Evolutionary conservation across 176 grass and related monocot genomes (phyloP).

Genomic region (Aegilops tauschii): DNA sequence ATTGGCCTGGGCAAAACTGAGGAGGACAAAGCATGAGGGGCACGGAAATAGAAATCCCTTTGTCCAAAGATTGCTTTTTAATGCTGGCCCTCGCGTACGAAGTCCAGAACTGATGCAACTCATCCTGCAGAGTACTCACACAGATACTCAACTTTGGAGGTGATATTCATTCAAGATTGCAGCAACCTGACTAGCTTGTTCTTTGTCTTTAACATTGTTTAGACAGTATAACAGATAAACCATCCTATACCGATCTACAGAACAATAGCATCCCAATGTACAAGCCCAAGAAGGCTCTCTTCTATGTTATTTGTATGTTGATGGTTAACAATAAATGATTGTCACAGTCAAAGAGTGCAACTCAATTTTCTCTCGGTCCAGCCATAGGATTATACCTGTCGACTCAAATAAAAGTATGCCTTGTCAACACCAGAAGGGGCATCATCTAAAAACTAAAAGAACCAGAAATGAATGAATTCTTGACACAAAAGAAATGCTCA

Average conservation of each 20-base stretch:
- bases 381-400: background rate
- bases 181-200: background rate
- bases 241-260: background rate
- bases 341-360: background rate
- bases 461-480: background rate
- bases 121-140: background rate
- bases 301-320: background rate
- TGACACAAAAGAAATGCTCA: background rate
- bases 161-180: background rate
- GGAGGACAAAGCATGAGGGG: too few species aligned
- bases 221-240: constrained; percentile 4
- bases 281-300: background rate
- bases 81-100: background rate
- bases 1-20: too few species aligned
- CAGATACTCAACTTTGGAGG: background rate
- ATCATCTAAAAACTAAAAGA: background rate
- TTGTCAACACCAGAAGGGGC: background rate
- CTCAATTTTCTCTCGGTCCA: background rate
- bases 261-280: background rate
- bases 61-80: background rate
- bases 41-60: background rate
- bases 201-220: background rate
- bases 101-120: background rate
- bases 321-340: background rate
- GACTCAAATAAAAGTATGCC: background rate